These are phyloP conservation scores for Stereocaulon alpinum DNA, from an alignment of 495 filamentous ascomycete genomes.

Conservation along the genomic window DNA sequence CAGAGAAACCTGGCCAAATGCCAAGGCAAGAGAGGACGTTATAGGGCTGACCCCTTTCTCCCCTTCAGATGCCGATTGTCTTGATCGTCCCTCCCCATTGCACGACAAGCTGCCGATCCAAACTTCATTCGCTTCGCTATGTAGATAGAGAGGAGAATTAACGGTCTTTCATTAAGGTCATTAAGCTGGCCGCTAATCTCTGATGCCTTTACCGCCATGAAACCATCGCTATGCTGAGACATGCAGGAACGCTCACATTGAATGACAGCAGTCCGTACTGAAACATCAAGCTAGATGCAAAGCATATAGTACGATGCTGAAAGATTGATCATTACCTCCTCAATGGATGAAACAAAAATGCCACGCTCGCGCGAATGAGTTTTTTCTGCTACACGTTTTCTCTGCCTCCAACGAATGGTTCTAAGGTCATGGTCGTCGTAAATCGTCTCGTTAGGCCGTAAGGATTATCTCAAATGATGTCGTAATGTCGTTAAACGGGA, in stretches of 20 bases:
- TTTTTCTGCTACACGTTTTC: not conserved
- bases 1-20: slow-evolving; percentile 2
- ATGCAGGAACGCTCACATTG: slow-evolving; percentile 5
- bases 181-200: slow-evolving; percentile 2
- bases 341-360: slow-evolving; percentile 7
- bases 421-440: slow-evolving; percentile 14
- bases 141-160: not conserved
- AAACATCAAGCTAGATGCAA: slow-evolving; percentile 7
- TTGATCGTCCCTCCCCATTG: too few species aligned
- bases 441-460: slow-evolving; percentile 8
- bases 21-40: not conserved
- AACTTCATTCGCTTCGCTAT: not conserved
- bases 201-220: not conserved
- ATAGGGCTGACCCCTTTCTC: slow-evolving; percentile 13
- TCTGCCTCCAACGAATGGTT: slow-evolving; percentile 7
- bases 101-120: too few species aligned
- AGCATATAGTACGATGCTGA: slow-evolving; percentile 8
- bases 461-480: not conserved
- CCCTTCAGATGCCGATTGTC: not conserved
- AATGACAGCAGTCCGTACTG: not conserved
- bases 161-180: slow-evolving; percentile 6
- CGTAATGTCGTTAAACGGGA: not conserved
- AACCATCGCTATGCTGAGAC: slow-evolving; percentile 13
- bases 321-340: not conserved
- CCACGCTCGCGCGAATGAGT: slow-evolving; percentile 9